A percentile compares a stretch with the other conserved stretches of the same genome.
Conservation (phyloP, 2,329 filamentous ascomycete species). For the Paraconiothyrium sp. region DNA sequence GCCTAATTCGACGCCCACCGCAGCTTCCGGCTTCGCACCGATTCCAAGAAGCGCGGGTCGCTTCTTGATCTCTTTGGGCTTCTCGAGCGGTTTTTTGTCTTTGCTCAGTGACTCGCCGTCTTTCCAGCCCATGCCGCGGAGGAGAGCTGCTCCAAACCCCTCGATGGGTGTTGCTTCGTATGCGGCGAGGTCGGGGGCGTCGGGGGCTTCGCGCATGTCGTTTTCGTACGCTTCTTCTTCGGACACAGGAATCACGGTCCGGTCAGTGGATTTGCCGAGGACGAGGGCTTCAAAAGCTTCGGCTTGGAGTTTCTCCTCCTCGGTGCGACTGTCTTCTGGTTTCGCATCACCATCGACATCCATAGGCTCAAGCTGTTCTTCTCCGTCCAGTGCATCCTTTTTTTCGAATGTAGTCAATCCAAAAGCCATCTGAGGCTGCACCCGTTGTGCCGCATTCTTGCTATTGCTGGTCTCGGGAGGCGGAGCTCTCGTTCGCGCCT, state of each 20-base stretch:
- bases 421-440: conserved; percentile 55
- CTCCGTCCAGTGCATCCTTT: conserved; percentile 31
- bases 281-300: conserved; percentile 59
- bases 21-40: conserved; percentile 80
- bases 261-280: conserved; percentile 48
- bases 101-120: conserved; percentile 68
- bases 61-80: conserved; percentile 72
- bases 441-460: conserved; percentile 45
- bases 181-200: conserved; percentile 79
- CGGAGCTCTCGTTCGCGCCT: conserved; percentile 67
- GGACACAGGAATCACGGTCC: conserved; percentile 51
- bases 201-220: conserved; percentile 77
- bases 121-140: conserved; percentile 97
- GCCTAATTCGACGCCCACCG: conserved; percentile 73
- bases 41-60: conserved; percentile 86
- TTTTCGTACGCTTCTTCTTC: conserved; percentile 75
- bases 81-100: conserved; percentile 54
- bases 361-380: conserved; percentile 29
- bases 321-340: conserved; percentile 40
- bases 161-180: conserved; percentile 92
- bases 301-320: conserved; percentile 60
- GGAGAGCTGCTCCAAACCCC: conserved; percentile 88
- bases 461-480: conserved; percentile 49
- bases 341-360: conserved; percentile 22
- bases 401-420: conserved; percentile 62